Conservation (phyloP, 768 basidiomycete species). For the Pulveroboletus sp. region DNA sequence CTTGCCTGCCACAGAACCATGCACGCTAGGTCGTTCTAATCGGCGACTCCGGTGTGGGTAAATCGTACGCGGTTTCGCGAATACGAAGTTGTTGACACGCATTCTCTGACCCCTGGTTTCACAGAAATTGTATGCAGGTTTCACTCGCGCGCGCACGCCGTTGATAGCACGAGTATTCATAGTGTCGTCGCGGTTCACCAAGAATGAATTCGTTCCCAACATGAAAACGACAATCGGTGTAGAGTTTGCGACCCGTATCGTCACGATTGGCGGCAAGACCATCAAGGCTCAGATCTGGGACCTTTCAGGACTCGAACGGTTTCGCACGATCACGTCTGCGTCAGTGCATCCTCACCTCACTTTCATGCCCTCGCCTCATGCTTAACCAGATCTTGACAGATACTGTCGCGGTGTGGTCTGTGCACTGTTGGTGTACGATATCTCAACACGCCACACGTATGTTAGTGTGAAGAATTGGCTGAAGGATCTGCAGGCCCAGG, state of each 20-base stretch:
- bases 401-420: constrained; percentile 98
- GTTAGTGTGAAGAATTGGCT: constrained; percentile 94
- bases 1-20: not conserved
- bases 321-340: constrained; percentile 97
- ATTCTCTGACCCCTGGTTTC: not conserved
- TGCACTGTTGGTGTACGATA: constrained; percentile 91
- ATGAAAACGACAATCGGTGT: constrained; percentile 99
- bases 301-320: constrained; percentile 97
- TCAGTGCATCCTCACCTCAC: constrained; percentile 39
- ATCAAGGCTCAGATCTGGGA: constrained; percentile 99
- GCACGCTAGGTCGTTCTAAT: constrained; percentile 95
- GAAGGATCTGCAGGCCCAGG: constrained; percentile 95
- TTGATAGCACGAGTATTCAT: constrained; percentile 1
- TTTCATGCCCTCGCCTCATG: not conserved
- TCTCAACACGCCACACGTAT: constrained; percentile 92
- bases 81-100: not conserved
- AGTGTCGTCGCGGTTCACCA: constrained; percentile 99
- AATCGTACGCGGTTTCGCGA: constrained; percentile 74
- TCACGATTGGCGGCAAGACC: constrained; percentile 94
- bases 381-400: constrained; percentile 36
- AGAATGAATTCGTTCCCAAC: constrained; percentile 98
- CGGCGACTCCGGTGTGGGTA: constrained; percentile 98
- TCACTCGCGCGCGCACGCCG: not conserved
- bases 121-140: constrained; percentile 35
- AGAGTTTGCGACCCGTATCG: constrained; percentile 97